Conservation (phyloP, 1,284 basidiomycete genomes). For the Jaminaea rosea region DNA sequence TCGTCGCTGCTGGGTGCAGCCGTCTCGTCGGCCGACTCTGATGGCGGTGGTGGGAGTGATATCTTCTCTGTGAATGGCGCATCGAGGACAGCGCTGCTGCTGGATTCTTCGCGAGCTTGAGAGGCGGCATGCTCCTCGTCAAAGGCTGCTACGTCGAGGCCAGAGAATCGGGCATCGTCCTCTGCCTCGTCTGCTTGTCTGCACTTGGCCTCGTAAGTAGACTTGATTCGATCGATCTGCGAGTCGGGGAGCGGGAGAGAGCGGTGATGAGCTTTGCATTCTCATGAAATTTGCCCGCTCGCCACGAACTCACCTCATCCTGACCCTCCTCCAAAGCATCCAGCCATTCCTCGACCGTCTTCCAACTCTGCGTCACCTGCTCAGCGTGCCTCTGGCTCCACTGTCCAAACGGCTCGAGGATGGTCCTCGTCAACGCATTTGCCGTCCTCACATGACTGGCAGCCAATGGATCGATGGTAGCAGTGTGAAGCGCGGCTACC, state of each 20-base stretch:
- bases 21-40: background rate
- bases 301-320: slow-evolving; percentile 19
- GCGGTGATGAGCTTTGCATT: too few species aligned
- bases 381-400: slow-evolving; percentile 32
- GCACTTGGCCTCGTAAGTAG: slow-evolving; percentile 40
- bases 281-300: too few species aligned
- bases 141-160: background rate
- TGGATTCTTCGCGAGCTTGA: background rate
- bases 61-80: background rate
- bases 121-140: background rate
- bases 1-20: slow-evolving; percentile 8
- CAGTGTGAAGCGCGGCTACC: slow-evolving; percentile 1
- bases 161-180: slow-evolving; percentile 41
- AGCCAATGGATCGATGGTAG: slow-evolving; percentile 16
- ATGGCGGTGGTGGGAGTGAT: background rate
- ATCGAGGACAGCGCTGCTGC: background rate
- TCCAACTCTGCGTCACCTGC: slow-evolving; percentile 34
- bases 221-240: slow-evolving; percentile 26
- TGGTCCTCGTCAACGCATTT: slow-evolving; percentile 22
- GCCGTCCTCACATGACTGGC: slow-evolving; percentile 27
- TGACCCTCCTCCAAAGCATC: slow-evolving; percentile 28
- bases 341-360: slow-evolving; percentile 29
- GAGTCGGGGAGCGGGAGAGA: too few species aligned
- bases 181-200: slow-evolving; percentile 42
- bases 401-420: slow-evolving; percentile 34